Evolutionary conservation across 108 stramenopile genomes (phyloP), one percentile per base, ranked within the genome.

Genomic region (Cyclotella baltica): DNA sequence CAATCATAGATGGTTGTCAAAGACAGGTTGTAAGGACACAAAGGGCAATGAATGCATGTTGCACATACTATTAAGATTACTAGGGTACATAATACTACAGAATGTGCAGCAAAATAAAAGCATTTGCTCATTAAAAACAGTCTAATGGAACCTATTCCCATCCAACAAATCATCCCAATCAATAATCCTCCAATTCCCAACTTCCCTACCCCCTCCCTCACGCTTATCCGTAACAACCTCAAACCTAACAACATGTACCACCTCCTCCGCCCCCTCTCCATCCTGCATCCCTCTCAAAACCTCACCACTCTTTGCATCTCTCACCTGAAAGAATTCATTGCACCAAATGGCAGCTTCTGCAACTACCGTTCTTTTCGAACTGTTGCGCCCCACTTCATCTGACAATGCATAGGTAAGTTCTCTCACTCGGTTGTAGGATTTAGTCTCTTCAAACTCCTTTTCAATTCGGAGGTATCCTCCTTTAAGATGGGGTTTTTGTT

Each of bases 151-250:
- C 50, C 66, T 35, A 70, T 81, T 81, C 15, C 80, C 80, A 22
- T 74, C 80, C 37, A 81, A 19, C 28, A 81, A 48, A 63, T 81
- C 80, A 62, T 81, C 80, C 34, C 74, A 51, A 53, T 81, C 80
- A 51, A 74, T 81, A 43, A 81, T 64, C 62, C 75, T 81, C 81
- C 81, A 81, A 53, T 55, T 71, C 27, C 74, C 69, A 36, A 81
- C 52, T 18, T 70, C 55, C 23, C 81, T 56, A n/a, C 70, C 81
- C 35, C 47, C 59, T 25, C 53, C 74, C 11, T 31, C 36, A 29
- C 68, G 20, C 25, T 55, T 66, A 15, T 83, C 81, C 1, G 81
- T 83, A 18, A 83, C 81, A 9, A 83, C 70, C 38, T 83, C 81
- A 76, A 83, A 83, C 22, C 81, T 69, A 13, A 76, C 81, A n/a